These are phyloP conservation scores for Botrytis tulipae DNA, from an alignment of 2,329 filamentous ascomycete species.

Conservation along the genomic window DNA sequence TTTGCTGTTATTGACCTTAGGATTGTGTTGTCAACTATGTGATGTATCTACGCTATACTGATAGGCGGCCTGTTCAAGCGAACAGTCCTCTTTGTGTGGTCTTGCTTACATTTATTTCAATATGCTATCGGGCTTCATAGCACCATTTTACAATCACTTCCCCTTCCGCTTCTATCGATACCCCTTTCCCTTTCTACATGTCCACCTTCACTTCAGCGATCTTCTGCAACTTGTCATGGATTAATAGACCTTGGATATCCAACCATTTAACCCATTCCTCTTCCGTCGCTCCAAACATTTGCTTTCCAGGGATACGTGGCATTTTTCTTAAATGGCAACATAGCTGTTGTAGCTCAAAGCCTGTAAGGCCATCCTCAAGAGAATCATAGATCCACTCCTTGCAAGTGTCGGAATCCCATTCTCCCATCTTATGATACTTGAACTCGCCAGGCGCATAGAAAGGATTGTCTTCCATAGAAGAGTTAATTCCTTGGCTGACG, in stretches of 20 bases:
- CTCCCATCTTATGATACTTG: background rate
- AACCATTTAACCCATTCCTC: background rate
- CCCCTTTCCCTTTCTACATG: background rate
- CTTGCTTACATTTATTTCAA: background rate
- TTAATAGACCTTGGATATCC: background rate
- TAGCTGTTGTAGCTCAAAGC: background rate
- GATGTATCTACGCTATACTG: background rate
- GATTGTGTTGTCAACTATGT: background rate
- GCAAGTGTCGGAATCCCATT: background rate
- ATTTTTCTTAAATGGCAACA: background rate
- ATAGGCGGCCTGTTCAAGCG: background rate
- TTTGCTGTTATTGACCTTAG: background rate
- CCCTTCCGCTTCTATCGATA: background rate
- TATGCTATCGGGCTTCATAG: background rate
- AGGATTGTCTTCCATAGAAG: background rate
- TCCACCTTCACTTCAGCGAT: background rate
- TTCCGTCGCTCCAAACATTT: background rate
- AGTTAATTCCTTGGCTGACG: no score
- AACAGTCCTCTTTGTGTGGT: background rate
- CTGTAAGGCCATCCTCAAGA: background rate
- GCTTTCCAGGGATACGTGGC: background rate
- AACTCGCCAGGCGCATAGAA: background rate
- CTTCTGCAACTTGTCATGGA: background rate
- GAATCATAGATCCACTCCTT: slow-evolving; percentile 2
- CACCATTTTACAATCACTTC: background rate